Conservation (phyloP, 768 basidiomycete genomes). For the Tricholoma furcatifolium region DNA sequence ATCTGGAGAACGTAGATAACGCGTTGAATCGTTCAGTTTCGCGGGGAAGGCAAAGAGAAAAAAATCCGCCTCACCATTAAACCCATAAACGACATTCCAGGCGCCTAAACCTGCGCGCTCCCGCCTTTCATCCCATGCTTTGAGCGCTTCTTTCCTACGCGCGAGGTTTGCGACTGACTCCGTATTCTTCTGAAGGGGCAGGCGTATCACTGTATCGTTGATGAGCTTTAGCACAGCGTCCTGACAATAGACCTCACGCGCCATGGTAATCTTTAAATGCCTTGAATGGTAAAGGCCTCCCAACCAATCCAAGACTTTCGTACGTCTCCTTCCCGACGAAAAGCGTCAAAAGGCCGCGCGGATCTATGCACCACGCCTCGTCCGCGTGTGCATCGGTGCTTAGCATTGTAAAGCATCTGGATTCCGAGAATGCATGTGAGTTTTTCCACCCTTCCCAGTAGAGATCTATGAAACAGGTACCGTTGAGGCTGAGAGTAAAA, state of each 20-base stretch:
- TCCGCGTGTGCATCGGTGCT: conserved; percentile 34
- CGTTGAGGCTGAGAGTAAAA: conserved; percentile 1
- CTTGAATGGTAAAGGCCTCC: conserved; percentile 54
- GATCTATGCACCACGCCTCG: conserved; percentile 72
- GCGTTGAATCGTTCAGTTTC: not conserved
- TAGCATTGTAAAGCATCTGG: conserved; percentile 29
- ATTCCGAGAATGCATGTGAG: not conserved
- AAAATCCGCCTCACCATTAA: conserved; percentile 18
- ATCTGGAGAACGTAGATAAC: conserved; percentile 8
- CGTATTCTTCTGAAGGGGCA: conserved; percentile 41
- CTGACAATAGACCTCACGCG: conserved; percentile 25
- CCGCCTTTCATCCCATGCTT: conserved; percentile 49
- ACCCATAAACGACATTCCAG: conserved; percentile 49
- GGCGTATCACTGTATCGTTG: conserved; percentile 40
- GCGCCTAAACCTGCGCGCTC: conserved; percentile 25
- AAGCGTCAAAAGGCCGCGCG: conserved; percentile 57
- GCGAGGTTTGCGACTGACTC: conserved; percentile 34
- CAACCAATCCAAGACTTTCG: conserved; percentile 58
- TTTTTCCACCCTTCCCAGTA: not conserved
- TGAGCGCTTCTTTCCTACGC: conserved; percentile 40
- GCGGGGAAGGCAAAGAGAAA: not conserved
- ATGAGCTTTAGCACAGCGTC: not conserved
- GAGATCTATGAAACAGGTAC: not conserved
- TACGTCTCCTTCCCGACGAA: conserved; percentile 57
- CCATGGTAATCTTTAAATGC: conserved; percentile 45